Percentiles rank a stretch among this genome's conserved stretches.
Evolutionary conservation across 2,329 filamentous ascomycete genomes (phyloP).

Genomic region (Exophiala sp.): DNA sequence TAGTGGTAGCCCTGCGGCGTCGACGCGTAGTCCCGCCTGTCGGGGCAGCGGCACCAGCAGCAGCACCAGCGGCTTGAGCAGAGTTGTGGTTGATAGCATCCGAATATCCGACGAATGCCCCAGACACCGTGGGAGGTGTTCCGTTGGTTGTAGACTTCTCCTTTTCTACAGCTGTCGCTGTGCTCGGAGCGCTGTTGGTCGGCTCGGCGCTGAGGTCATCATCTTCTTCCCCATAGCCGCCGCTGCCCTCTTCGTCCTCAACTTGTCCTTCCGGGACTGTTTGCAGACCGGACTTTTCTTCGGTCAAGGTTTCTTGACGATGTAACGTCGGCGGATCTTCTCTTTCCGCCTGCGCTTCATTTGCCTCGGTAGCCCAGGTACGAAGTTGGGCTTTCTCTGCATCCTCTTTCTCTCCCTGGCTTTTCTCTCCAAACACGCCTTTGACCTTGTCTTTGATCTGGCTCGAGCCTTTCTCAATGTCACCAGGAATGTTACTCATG

Average conservation of each 20-base stretch:
- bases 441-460: conserved; percentile 34
- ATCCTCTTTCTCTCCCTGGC: conserved; percentile 22
- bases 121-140: conserved; percentile 12
- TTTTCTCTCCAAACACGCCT: conserved; percentile 16
- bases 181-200: conserved; percentile 18
- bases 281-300: conserved; percentile 23
- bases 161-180: conserved; percentile 17
- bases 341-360: conserved; percentile 34
- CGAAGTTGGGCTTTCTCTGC: conserved; percentile 35
- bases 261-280: conserved; percentile 26
- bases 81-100: conserved; percentile 19
- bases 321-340: conserved; percentile 29
- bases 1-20: conserved; percentile 42
- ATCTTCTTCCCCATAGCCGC: conserved; percentile 21
- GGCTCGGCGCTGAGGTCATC: conserved; percentile 10
- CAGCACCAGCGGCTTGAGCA: conserved; percentile 1
- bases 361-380: conserved; percentile 33
- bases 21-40: no score
- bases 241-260: conserved; percentile 31
- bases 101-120: conserved; percentile 19
- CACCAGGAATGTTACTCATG: conserved; percentile 29
- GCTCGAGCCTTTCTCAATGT: conserved; percentile 31
- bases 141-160: conserved; percentile 12
- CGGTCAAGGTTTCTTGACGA: conserved; percentile 23
- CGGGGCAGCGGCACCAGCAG: background rate